Percentiles rank a stretch among this genome's conserved stretches.
These are phyloP conservation scores for Luffa aegyptiaca DNA, from an alignment of 306 rosid species.

Conservation along the genomic window DNA sequence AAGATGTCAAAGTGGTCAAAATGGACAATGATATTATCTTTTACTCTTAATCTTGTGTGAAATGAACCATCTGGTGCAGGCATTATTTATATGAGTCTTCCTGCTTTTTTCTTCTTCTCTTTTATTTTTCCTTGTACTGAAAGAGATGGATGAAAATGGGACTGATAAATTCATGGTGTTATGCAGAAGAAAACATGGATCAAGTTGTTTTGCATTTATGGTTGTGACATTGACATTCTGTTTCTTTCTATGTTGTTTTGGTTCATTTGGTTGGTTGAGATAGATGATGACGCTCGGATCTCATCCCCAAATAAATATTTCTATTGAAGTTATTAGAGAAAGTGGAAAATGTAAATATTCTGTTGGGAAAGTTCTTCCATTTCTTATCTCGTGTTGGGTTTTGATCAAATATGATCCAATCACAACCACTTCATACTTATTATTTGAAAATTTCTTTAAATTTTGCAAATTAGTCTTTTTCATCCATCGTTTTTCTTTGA, in stretches of 20 bases:
- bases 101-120: not conserved
- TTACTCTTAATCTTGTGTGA: not conserved
- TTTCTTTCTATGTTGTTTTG: conserved; percentile 1
- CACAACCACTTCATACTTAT: not conserved
- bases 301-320: conserved; percentile 16
- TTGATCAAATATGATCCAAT: not conserved
- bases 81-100: not conserved
- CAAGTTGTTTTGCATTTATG: conserved; percentile 3
- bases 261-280: conserved; percentile 6
- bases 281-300: not conserved
- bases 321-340: conserved; percentile 11
- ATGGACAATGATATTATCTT: not conserved
- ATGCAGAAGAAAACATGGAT: not conserved
- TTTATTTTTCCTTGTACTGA: not conserved
- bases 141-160: not conserved
- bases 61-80: not conserved
- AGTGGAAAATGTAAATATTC: conserved; percentile 28
- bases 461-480: not conserved
- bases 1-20: not conserved
- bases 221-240: conserved; percentile 4
- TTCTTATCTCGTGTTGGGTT: conserved; percentile 9
- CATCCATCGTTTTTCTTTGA: not conserved
- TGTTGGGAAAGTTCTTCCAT: conserved; percentile 18
- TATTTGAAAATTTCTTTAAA: not conserved
- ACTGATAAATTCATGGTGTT: not conserved